Conservation (phyloP, 495 filamentous ascomycete species). For the Aspergillus coremiiformis region DNA sequence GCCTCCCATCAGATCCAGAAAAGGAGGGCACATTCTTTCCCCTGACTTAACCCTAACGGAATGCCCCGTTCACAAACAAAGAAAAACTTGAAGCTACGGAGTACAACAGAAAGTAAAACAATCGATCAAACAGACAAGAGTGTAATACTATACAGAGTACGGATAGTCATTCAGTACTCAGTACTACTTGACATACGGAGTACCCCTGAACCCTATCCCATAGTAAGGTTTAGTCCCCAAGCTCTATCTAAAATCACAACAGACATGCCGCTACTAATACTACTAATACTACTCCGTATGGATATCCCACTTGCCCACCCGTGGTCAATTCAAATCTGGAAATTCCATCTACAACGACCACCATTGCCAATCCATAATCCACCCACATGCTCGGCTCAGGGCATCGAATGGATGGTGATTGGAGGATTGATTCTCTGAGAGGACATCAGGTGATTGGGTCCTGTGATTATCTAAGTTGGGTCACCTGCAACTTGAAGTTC, state of each 20-base stretch:
- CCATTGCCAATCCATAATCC: slow-evolving; percentile 4
- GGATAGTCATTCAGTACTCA: no score
- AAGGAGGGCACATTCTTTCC: not conserved
- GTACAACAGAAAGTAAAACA: not conserved
- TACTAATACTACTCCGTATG: no score
- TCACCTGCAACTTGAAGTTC: not conserved
- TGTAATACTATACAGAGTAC: no score
- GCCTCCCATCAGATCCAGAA: not conserved
- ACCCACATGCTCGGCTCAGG: slow-evolving; percentile 4
- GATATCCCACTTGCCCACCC: no score
- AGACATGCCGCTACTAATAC: no score
- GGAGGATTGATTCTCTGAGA: not conserved
- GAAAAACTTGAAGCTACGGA: not conserved
- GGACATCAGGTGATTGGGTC: not conserved
- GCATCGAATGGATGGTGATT: not conserved
- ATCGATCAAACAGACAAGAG: not conserved
- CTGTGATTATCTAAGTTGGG: not conserved
- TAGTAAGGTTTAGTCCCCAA: no score
- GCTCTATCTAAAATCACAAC: not conserved
- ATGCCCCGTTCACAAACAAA: not conserved
- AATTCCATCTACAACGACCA: no score
- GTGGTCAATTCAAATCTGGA: no score
- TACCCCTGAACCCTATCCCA: no score
- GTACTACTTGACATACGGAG: no score
- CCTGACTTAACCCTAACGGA: not conserved